Evolutionary conservation across 495 filamentous ascomycete species (phyloP).

Genomic region (Xylaria longipes): DNA sequence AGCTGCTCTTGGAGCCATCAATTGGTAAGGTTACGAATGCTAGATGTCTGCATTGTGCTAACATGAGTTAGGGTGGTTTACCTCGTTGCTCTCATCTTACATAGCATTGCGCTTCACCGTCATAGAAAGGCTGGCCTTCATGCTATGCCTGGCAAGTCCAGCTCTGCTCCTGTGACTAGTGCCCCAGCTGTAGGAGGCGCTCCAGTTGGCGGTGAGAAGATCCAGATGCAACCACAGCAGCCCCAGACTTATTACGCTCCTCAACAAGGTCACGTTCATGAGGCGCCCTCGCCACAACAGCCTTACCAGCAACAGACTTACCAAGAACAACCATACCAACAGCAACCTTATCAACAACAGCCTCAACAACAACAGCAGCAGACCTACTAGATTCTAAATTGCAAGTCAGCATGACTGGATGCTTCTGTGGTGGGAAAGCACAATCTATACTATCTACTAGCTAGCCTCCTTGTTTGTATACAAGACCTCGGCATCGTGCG

Average conservation of each 20-base stretch:
- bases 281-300: slow-evolving; percentile 11
- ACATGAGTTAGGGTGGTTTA: slow-evolving; percentile 44
- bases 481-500: neutral
- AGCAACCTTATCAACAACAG: slow-evolving; percentile 1
- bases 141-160: slow-evolving; percentile 37
- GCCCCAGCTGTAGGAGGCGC: slow-evolving; percentile 6
- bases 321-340: neutral
- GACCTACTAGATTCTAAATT: neutral
- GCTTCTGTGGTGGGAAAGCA: neutral
- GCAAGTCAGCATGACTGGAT: neutral
- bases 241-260: slow-evolving; percentile 36
- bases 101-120: slow-evolving; percentile 49
- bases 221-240: slow-evolving; percentile 36
- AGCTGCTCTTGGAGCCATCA: slow-evolving; percentile 47
- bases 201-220: slow-evolving; percentile 24
- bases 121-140: slow-evolving; percentile 52
- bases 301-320: neutral
- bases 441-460: neutral
- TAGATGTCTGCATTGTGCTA: neutral
- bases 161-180: neutral
- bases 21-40: slow-evolving; percentile 46
- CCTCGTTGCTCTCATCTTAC: slow-evolving; percentile 46
- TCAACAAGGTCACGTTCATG: slow-evolving; percentile 30
- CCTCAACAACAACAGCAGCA: slow-evolving; percentile 20
- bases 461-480: neutral